Evolutionary conservation across 2,329 filamentous ascomycete species (phyloP), one percentile per base, ranked within the genome.

Genomic region (Fusarium sp.): DNA sequence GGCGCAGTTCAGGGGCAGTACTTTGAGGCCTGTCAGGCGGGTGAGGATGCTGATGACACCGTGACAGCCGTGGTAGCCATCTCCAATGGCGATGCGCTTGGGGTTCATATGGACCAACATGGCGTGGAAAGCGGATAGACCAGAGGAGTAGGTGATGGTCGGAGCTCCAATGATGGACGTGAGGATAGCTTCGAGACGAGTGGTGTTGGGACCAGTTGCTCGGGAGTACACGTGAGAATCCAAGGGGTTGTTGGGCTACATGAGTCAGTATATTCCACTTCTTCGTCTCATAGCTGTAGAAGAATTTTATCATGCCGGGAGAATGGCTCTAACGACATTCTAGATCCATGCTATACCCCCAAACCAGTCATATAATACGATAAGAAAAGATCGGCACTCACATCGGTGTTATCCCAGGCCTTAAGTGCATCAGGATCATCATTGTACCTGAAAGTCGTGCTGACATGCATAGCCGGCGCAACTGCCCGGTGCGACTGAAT

Each of bases 31-130:
- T 25, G 90, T 93, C 49, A 97, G 87, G 67, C 93, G 92, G 61
- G 85, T 80, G 69, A 96, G 84, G 55, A 98, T 81, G 32, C 80
- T 80, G 72, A 97, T 87, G 30, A 97, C 92, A 64, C 92, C 93
- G 78, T 97, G 93, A 79, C 93, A 97, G 72, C 96, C 96, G 81
- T 98, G 96, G 81, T 98, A 99, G 41, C 94, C 94, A 17, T 86
- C 89, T 37, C 90, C 90, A 68, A 98, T 93, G 70, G 93, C 91
- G 56, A 98, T 88, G 60, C 90, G 89, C 71, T 88, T 88, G 1
- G 96, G 96, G 77, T 96, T 94, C 10, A 97, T 81, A 75, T 89
- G 88, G n/a, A 94, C 89, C 3, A 98, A 85, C 60, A 96, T 83
- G 32, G 93, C 94, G 78, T 98, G 92, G 81, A 97, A 94, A 51